Percentiles rank a stretch among this genome's conserved stretches.
Evolutionary conservation across 306 rosid species (phyloP).

Genomic region (Quercus alba): DNA sequence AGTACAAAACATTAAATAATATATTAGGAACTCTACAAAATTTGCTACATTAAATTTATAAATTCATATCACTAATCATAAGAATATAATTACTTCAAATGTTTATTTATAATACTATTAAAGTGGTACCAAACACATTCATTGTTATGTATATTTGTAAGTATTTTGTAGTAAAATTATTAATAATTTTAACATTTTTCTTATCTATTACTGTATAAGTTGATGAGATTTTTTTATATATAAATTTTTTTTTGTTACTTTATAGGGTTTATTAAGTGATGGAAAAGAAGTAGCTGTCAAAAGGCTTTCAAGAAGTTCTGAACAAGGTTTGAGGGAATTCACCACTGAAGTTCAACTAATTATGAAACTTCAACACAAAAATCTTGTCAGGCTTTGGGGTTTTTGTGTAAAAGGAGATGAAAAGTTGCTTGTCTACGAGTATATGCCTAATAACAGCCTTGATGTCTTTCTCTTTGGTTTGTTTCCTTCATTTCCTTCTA

Average conservation of each 20-base stretch:
- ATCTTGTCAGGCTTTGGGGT: constrained; percentile 67
- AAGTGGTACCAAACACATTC: no score
- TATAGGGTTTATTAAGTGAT: constrained; percentile 35
- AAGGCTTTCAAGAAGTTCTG: constrained; percentile 55
- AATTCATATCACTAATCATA: no score
- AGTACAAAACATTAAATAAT: no score
- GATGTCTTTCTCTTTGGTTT: constrained; percentile 48
- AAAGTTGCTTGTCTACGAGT: constrained; percentile 62
- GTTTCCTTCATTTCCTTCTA: neutral
- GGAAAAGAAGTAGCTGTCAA: constrained; percentile 66
- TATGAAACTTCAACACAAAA: constrained; percentile 68
- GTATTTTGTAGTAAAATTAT: no score
- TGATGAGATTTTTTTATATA: no score
- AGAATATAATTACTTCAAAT: no score
- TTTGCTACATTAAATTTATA: no score
- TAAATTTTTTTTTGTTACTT: neutral
- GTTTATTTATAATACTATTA: no score
- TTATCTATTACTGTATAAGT: no score
- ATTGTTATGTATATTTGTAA: no score
- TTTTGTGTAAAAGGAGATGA: constrained; percentile 62
- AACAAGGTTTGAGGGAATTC: constrained; percentile 60
- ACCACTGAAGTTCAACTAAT: constrained; percentile 54
- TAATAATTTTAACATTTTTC: no score
- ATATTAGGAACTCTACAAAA: no score
- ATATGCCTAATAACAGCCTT: constrained; percentile 58